Evolutionary conservation across 1,284 basidiomycete genomes (phyloP), one percentile per base, ranked within the genome.

Genomic region (Entoloma clypeatum): DNA sequence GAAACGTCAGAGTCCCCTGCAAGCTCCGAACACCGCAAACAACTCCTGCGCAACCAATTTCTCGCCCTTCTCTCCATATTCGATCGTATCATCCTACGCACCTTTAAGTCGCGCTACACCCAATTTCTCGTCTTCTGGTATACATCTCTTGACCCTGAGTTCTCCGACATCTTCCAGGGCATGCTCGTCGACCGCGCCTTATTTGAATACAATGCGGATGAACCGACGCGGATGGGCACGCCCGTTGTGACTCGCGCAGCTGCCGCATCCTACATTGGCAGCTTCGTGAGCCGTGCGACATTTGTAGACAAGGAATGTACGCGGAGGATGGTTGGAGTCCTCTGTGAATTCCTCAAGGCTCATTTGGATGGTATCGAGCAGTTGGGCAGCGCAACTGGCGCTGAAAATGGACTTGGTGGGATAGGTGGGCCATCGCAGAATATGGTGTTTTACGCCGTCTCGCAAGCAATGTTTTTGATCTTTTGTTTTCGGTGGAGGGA

Each of bases 401-500:
- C n/a, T n/a, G n/a, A n/a, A n/a, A n/a, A 58, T 19, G 58, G 60
- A 5, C 55, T 49, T 3, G 52, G 54, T 4, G 46, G 51, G 19
- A 47, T 58, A 3, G 53, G 58, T 7, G 67, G 69, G 33, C 61
- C 68, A 37, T 63, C 69, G 17, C 78, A 86, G 41, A 78, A 85
- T 54, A 75, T 73, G 21, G 77, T 95, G 17, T 98, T 97, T 62
- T 99, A 98, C 61, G 92, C 95, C 4, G 86, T 97, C 22, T 72
- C 84, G 1, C 96, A 99, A 60, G 89, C 94, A 0, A 79, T 93
- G 5, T 96, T 99, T 62, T 77, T 99, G 55, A 92, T 99, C 49
- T 99, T 99, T 63, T 99, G 96, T 64, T 99, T 99, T 69, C 74
- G 95, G 13, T 99, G 94, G 95, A 71, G 91, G 47, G 92, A 94